These are phyloP conservation scores for Stagonosporopsis chrysanthemi DNA, from an alignment of 2,329 filamentous ascomycete species.

Conservation along the genomic window DNA sequence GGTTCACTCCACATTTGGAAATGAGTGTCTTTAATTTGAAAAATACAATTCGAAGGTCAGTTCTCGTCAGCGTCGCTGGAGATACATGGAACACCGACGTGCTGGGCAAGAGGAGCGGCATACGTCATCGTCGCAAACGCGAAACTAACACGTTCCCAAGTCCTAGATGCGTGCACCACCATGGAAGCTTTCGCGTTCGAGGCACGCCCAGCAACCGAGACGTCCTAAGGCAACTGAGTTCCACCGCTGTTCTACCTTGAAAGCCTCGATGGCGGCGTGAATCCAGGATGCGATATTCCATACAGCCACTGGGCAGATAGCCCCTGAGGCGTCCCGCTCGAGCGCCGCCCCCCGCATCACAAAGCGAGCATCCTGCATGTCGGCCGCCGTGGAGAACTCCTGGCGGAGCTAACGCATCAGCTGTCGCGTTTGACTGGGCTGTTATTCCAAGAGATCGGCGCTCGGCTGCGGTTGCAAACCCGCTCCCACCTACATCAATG, in stretches of 20 bases:
- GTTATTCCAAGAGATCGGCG: slow-evolving; percentile 11
- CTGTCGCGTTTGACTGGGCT: slow-evolving; percentile 9
- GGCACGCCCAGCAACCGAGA: neutral
- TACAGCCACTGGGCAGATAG: neutral
- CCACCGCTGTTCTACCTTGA: neutral
- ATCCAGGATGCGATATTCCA: neutral
- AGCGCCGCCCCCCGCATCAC: neutral
- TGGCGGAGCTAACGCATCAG: neutral
- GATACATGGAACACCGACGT: neutral
- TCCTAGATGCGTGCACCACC: neutral
- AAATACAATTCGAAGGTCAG: no score
- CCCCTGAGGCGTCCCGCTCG: slow-evolving; percentile 1
- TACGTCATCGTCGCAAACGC: slow-evolving; percentile 11
- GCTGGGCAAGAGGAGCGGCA: neutral
- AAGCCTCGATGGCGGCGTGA: neutral
- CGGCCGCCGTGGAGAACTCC: neutral
- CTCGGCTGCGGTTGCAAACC: slow-evolving; percentile 16
- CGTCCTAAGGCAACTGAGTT: neutral
- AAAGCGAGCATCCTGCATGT: neutral
- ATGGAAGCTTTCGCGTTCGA: neutral
- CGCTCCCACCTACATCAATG: slow-evolving; percentile 4
- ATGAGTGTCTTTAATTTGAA: no score
- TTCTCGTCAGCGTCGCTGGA: neutral
- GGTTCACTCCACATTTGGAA: no score
- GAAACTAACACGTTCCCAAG: slow-evolving; percentile 6